A percentile compares a stretch with the other conserved stretches of the same genome.
Conservation (phyloP, 495 filamentous ascomycete species). For the Daldinia childiae region DNA sequence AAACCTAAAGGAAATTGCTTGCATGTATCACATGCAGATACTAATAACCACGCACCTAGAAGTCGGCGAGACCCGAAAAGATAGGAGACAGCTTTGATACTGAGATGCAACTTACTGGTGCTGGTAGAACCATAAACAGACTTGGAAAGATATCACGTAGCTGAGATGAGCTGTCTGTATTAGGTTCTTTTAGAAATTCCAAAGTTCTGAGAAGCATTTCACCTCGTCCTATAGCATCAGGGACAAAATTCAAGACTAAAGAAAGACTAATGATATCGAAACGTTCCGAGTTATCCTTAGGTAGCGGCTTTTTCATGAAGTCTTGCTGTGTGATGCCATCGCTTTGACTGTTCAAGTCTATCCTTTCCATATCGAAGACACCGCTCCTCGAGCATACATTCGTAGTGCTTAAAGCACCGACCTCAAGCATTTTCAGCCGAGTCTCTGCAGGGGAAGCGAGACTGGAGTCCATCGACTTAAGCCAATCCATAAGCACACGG, state of each 20-base stretch:
- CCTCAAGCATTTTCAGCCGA: slow-evolving; percentile 77
- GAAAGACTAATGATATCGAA: slow-evolving; percentile 96
- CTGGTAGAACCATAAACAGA: slow-evolving; percentile 90
- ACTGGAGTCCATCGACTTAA: slow-evolving; percentile 56
- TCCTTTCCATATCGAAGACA: slow-evolving; percentile 78
- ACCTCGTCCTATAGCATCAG: slow-evolving; percentile 75
- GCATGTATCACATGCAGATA: neutral
- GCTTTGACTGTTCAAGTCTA: slow-evolving; percentile 89
- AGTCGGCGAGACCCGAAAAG: neutral
- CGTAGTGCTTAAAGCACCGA: slow-evolving; percentile 84
- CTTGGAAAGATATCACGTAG: slow-evolving; percentile 66
- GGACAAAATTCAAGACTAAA: slow-evolving; percentile 93
- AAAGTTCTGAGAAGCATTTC: slow-evolving; percentile 85
- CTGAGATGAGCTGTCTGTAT: slow-evolving; percentile 26
- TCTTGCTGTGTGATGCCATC: slow-evolving; percentile 85
- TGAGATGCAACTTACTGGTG: slow-evolving; percentile 55
- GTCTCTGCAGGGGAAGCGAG: slow-evolving; percentile 42
- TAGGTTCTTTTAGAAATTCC: slow-evolving; percentile 65
- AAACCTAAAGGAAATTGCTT: neutral
- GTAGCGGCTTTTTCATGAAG: slow-evolving; percentile 90
- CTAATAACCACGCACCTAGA: neutral
- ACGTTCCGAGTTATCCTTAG: slow-evolving; percentile 63
- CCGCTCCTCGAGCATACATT: slow-evolving; percentile 82
- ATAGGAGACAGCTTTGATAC: neutral
- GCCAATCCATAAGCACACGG: slow-evolving; percentile 85